Evolutionary conservation across 176 grass and related monocot species (phyloP), one percentile per base, ranked within the genome.

Genomic region (Secale cereale): DNA sequence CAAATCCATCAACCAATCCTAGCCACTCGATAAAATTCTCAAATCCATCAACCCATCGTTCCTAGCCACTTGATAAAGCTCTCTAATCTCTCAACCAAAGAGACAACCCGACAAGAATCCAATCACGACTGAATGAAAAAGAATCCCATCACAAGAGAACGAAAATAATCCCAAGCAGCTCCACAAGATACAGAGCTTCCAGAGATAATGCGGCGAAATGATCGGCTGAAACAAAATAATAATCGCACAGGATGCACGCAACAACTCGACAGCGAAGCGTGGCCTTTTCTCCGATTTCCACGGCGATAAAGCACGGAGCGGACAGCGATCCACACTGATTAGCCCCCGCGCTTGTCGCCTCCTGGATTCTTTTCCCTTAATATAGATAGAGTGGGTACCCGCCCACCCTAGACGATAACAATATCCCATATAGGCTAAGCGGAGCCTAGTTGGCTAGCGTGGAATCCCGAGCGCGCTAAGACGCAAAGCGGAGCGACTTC

Each of bases 261-360:
- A 65, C 85, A 77, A 85, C 81, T 91, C 85, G 81, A 91, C 85
- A 91, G 74, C 48, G 74, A 80, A 81, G 80, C 85, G 80, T 65
- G 70, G 60, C 52, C 48, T 2, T 52, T 79, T 62, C 32, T 22
- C 4, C 30, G 52, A 59, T 87, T 74, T 87, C 89, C 77, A 87
- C 70, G 25, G 70, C 63, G 50, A 37, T 79, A 87, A 80, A 87
- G 81, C 76, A 77, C 61, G 69, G 75, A 64, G 62, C 70, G 69
- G 89, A 87, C 77, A 85, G 28, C 8, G 39, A 77, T 70, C 70
- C 83, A 87, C 83, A 87, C 81, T 91, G 89, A 87, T 91, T 91
- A 81, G 61, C 85, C 70, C 81, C 81, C 69, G 33, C 62, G 33
- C 30, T 81, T 87, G 85, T 91, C 89, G 77, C 65, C 85, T 87